These are phyloP conservation scores for Stachybotrys chartarum DNA, from an alignment of 2,329 filamentous ascomycete genomes.

Conservation along the genomic window DNA sequence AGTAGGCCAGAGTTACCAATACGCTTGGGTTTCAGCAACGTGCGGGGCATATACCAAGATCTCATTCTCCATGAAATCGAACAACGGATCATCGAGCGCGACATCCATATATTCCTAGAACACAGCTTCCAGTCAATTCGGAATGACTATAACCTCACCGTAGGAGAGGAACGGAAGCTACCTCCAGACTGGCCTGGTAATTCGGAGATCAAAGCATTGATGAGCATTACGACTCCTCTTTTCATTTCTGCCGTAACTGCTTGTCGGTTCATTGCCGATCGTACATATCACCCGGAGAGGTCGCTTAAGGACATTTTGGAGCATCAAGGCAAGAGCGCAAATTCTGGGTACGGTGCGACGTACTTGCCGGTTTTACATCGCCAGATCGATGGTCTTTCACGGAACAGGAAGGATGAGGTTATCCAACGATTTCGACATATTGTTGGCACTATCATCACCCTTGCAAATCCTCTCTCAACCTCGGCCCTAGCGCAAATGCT, in stretches of 20 bases:
- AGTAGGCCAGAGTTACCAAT: constrained; percentile 31
- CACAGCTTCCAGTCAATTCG: constrained; percentile 15
- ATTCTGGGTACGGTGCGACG: no score
- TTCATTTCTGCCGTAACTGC: constrained; percentile 23
- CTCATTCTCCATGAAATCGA: constrained; percentile 28
- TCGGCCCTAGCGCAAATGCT: constrained; percentile 18
- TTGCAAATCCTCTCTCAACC: constrained; percentile 22
- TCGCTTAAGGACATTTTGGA: constrained; percentile 14
- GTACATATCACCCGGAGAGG: constrained; percentile 6
- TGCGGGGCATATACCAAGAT: constrained; percentile 11
- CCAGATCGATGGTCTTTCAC: no score
- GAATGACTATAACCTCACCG: not conserved
- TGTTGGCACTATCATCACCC: constrained; percentile 21
- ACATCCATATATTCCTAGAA: constrained; percentile 20
- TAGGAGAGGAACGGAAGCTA: not conserved
- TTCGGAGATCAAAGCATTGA: constrained; percentile 6
- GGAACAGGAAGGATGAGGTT: constrained; percentile 1
- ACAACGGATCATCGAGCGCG: constrained; percentile 16
- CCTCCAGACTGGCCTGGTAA: constrained; percentile 21
- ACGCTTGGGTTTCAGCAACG: constrained; percentile 21
- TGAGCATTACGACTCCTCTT: constrained; percentile 19
- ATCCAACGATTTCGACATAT: constrained; percentile 17
- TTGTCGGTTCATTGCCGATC: constrained; percentile 17
- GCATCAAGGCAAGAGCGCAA: not conserved
- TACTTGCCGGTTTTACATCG: no score